A percentile compares a stretch with the other conserved stretches of the same genome.
phyloP scores from a whole-genome alignment of 2,329 filamentous ascomycete species.

The Fusarium sp. region DNA sequence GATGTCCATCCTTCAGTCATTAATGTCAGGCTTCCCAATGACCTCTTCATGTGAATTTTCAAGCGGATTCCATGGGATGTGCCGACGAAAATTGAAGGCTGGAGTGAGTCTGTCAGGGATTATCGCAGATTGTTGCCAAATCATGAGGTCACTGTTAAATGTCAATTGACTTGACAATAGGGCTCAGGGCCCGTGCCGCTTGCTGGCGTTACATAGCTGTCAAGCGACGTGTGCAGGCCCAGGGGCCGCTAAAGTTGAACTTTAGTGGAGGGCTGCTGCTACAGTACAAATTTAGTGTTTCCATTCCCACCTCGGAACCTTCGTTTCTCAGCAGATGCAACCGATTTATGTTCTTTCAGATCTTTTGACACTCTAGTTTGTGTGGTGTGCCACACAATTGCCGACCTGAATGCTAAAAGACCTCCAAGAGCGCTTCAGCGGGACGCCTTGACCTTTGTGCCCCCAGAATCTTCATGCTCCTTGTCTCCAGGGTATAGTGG shows the following conservation, averaged over 20 bases:
- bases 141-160: neutral
- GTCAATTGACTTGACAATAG: neutral
- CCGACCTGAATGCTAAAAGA: neutral
- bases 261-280: neutral
- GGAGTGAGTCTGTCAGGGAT: too few species aligned
- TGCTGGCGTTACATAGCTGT: neutral
- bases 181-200: neutral
- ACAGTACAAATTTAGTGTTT: neutral
- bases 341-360: neutral
- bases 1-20: too few species aligned
- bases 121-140: neutral
- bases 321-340: neutral
- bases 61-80: too few species aligned
- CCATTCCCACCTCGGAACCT: neutral
- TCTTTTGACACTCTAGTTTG: too few species aligned
- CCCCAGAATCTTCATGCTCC: neutral
- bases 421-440: neutral
- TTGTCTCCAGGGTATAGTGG: neutral
- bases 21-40: too few species aligned
- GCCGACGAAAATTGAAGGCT: neutral
- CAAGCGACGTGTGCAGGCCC: neutral
- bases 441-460: too few species aligned
- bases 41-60: too few species aligned
- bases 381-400: too few species aligned
- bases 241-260: neutral